Evolutionary conservation across 345 rosid genomes (phyloP).

Genomic region (Populus alba): DNA sequence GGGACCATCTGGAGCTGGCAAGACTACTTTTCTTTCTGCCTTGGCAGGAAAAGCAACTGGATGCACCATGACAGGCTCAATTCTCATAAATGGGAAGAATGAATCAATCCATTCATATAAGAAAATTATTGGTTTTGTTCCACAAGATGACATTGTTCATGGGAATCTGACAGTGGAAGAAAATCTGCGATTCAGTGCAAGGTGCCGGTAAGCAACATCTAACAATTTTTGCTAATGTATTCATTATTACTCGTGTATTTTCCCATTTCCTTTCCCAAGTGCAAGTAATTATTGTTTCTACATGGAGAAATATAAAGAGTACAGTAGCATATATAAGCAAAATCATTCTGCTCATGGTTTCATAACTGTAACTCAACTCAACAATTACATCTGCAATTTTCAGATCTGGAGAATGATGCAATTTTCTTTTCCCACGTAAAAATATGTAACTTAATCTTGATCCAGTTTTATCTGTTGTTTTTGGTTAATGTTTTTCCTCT

Average conservation of each 20-base stretch:
- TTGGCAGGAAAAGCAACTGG: constrained; percentile 78
- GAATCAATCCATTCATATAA: constrained; percentile 68
- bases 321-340: neutral
- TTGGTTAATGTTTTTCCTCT: neutral
- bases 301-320: neutral
- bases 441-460: neutral
- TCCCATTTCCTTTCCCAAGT: neutral
- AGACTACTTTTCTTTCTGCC: constrained; percentile 87
- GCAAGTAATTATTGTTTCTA: neutral
- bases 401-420: neutral
- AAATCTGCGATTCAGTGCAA: constrained; percentile 82
- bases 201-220: constrained; percentile 65
- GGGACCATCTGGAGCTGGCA: constrained; percentile 98
- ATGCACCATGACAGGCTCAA: constrained; percentile 56
- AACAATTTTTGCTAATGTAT: neutral
- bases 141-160: constrained; percentile 93
- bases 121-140: constrained; percentile 85
- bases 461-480: no score
- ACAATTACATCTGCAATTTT: neutral
- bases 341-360: neutral
- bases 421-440: neutral
- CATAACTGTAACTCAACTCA: neutral
- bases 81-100: constrained; percentile 73
- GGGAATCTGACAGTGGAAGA: constrained; percentile 94
- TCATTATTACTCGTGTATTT: neutral